A percentile compares a stretch with the other conserved stretches of the same genome.
These are phyloP conservation scores for Celoporthe dispersa DNA, from an alignment of 2,329 filamentous ascomycete species.

Conservation along the genomic window DNA sequence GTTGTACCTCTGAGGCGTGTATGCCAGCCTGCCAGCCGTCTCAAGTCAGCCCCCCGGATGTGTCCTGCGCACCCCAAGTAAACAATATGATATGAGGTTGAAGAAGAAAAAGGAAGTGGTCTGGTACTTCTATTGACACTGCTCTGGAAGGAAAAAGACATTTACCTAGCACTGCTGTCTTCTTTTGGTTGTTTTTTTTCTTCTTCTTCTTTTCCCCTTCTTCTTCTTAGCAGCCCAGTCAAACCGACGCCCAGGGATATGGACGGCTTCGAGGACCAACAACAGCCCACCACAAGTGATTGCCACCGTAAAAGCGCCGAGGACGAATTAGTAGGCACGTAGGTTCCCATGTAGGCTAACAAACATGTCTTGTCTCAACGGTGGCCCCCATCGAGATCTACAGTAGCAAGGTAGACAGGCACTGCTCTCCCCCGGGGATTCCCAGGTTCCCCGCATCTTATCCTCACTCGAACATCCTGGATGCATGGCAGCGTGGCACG, in stretches of 20 bases:
- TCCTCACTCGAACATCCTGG: background rate
- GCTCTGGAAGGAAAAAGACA: too few species aligned
- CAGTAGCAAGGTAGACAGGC: background rate
- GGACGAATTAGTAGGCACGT: background rate
- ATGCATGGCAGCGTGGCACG: background rate
- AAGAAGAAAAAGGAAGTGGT: too few species aligned
- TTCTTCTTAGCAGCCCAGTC: background rate
- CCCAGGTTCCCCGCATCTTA: background rate
- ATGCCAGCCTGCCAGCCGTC: background rate
- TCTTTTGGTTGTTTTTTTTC: too few species aligned
- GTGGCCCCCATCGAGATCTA: background rate
- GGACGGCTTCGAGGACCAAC: background rate
- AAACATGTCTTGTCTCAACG: background rate
- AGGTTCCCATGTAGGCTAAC: background rate
- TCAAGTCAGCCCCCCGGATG: too few species aligned
- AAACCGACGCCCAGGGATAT: background rate
- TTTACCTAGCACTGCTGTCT: too few species aligned
- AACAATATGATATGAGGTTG: too few species aligned
- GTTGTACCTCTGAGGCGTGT: background rate
- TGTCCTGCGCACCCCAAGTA: too few species aligned
- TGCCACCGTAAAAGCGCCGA: background rate
- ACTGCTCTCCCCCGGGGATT: background rate
- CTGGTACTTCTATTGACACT: too few species aligned
- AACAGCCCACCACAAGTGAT: background rate
- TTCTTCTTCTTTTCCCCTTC: too few species aligned